Evolutionary conservation across 2,329 filamentous ascomycete species (phyloP), one percentile per base, ranked within the genome.

Genomic region (Hymenoscyphus fructigenus): DNA sequence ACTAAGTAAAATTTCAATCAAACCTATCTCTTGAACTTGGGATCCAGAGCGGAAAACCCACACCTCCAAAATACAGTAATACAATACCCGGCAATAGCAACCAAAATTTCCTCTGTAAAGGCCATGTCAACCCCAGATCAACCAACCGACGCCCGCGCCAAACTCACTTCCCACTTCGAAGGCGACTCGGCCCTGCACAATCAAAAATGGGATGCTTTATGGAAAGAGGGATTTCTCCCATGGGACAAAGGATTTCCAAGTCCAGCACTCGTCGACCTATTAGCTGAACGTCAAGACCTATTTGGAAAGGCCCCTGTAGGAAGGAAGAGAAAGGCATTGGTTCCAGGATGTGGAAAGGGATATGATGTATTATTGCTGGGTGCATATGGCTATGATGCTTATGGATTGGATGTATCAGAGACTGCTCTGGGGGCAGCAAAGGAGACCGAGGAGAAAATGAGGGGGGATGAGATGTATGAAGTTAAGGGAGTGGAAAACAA

Each of bases 321-420:
- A 57, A 60, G 56, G 17, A 66, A 63, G 76, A 32, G 71, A 79
- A 85, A 84, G 70, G 92, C 89, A 1, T 80, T 96, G 9, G 89
- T 96, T 0, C 91, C 92, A 0, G 92, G 92, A 5, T 96, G 92
- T 76, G 93, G 92, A 0, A 84, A 85, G 57, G 93, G 92, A 5
- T 90, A 95, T 73, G 93, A 96, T 78, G 90, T 92, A 1, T 81
- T 92, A 10, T 81, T 96, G 44, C 83, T 96, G 56, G 85, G 88
- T 59, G 85, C 86, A 10, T 86, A 89, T 73, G 92, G 92, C 0
- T 95, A 91, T 75, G 89, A 96, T 77, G 87, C 88, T 1, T 88
- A 86, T 72, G 93, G 91, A 0, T 78, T 96, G 1, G 68, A 14
- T 91, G 95, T 74, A 15, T 75, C 74, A 2, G 56, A 57, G 53